Evolutionary conservation across 495 filamentous ascomycete genomes (phyloP).

Genomic region (Alectoria sarmentosa): DNA sequence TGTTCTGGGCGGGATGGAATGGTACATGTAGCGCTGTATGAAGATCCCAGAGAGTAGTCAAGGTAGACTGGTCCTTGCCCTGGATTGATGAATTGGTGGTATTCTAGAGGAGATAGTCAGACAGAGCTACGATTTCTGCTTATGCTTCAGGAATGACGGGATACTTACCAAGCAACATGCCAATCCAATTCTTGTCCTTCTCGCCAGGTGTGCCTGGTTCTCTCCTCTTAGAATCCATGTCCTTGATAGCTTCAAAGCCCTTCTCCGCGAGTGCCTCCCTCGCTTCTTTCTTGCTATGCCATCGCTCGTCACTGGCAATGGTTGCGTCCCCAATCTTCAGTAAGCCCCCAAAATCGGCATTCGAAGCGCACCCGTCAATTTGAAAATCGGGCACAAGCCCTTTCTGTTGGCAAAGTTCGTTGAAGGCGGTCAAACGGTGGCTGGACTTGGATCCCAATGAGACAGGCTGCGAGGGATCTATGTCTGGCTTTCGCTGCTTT

Average conservation of each 20-base stretch:
- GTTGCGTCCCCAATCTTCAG: constrained; percentile 16
- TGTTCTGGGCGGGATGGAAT: constrained; percentile 11
- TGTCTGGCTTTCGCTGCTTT: background rate
- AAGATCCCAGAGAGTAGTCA: constrained; percentile 18
- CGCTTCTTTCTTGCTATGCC: constrained; percentile 26
- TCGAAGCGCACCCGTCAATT: constrained; percentile 19
- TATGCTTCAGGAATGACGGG: background rate
- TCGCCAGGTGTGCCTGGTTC: background rate
- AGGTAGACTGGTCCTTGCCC: constrained; percentile 14
- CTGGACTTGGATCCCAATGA: constrained; percentile 22
- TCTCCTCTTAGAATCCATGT: constrained; percentile 13
- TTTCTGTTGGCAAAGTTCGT: constrained; percentile 24
- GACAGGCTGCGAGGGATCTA: constrained; percentile 11
- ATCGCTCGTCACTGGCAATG: constrained; percentile 19
- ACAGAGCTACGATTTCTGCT: background rate
- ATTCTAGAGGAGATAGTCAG: constrained; percentile 10
- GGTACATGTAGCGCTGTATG: constrained; percentile 21
- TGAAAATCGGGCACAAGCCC: constrained; percentile 20
- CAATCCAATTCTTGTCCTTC: constrained; percentile 25
- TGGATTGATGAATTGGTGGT: constrained; percentile 18
- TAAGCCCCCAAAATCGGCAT: constrained; percentile 18
- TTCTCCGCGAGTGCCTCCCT: constrained; percentile 22
- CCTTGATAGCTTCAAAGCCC: constrained; percentile 13
- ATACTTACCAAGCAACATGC: constrained; percentile 20
- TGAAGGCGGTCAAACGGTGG: constrained; percentile 19